Base-by-base conservation (phyloP, 169 alveolate genomes). In the Plasmodium vivax region DNA sequence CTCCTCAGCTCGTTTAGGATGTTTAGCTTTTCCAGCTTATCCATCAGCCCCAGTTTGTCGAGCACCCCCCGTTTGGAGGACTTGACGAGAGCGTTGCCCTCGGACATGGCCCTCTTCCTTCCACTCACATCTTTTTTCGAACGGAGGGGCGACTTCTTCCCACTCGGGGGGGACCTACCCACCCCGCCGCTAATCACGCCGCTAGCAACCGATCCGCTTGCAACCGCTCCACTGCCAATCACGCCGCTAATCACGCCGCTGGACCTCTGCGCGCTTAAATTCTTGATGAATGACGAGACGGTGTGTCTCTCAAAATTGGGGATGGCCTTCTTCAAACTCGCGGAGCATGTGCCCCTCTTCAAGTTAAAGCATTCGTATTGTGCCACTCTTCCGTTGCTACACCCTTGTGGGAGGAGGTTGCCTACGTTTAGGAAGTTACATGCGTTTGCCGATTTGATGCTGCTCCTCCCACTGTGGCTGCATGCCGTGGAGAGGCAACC, bases 291-390 rank as follows among this genome's bases (percentile, higher is more conserved):
- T 27, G 93, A 85, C 10, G 93, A 85, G 58, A 85, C 93, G 16
- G 93, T 85, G 10, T 85, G 93, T 47, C 93, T n/a, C 47, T 85
- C 93, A 7, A 85, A 85, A 23, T 85, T 85, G 0, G 93, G 93
- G 8, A 85, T 85, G 1, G 32, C 23, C 32, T 85, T 85, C 41
- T 85, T 85, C 38, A 43, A 47, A 3, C 34, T 10, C 0, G 0
- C 45, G 16, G 12, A 10, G 16, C 58, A 45, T 73, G n/a, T 2
- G 5, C 14, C 32, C 23, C 38, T 84, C 51, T 84, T 84, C 19
- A 84, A 71, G 7, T 84, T 34, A 19, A 16, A 36, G 51, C 71
- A 68, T 10, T 43, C 92, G 27, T 71, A 41, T 12, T 23, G 30
- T 84, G n/a, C 6, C 62, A 4, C 41, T 32, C 32, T 79, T 14